These are phyloP conservation scores for Tremella fuciformis DNA, from an alignment of 768 basidiomycete species.

Conservation along the genomic window DNA sequence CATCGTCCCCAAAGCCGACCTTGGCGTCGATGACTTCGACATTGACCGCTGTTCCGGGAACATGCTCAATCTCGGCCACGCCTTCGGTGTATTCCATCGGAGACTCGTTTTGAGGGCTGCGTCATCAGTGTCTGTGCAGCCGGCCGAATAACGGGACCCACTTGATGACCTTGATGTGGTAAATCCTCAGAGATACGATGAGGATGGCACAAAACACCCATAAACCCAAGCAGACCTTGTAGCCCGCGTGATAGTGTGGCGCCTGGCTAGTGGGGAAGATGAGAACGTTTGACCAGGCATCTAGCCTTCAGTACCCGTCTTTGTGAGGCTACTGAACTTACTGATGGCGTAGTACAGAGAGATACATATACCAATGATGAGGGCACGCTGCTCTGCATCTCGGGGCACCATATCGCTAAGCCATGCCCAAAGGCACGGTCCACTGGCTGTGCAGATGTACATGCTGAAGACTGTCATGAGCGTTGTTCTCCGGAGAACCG, in stretches of 20 bases:
- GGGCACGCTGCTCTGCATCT: slow-evolving; percentile 44
- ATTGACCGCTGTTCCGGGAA: too few species aligned
- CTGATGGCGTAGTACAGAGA: slow-evolving; percentile 42
- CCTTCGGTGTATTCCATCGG: too few species aligned
- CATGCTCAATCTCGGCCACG: too few species aligned
- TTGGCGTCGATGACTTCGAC: too few species aligned
- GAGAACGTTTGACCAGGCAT: slow-evolving; percentile 40
- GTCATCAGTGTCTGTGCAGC: too few species aligned
- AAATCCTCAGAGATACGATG: slow-evolving; percentile 25
- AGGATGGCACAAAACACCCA: slow-evolving; percentile 38
- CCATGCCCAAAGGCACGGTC: slow-evolving; percentile 46
- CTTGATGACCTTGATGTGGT: slow-evolving; percentile 39
- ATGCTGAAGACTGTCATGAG: slow-evolving; percentile 29
- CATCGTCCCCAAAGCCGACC: too few species aligned
- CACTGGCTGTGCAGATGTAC: slow-evolving; percentile 39
- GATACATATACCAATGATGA: slow-evolving; percentile 43
- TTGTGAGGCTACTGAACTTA: slow-evolving; percentile 6
- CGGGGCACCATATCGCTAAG: slow-evolving; percentile 43
- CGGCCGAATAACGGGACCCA: slow-evolving; percentile 1
- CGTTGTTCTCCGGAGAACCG: not conserved
- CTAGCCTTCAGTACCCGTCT: slow-evolving; percentile 1
- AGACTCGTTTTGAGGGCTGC: too few species aligned
- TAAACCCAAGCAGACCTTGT: slow-evolving; percentile 39
- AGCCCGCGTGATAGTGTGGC: slow-evolving; percentile 41
- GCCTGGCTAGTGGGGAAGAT: slow-evolving; percentile 43